Percentiles rank a stretch among this genome's conserved stretches.
These are phyloP conservation scores for Phaeotremella fagi DNA, from an alignment of 768 basidiomycete genomes.

Conservation along the genomic window DNA sequence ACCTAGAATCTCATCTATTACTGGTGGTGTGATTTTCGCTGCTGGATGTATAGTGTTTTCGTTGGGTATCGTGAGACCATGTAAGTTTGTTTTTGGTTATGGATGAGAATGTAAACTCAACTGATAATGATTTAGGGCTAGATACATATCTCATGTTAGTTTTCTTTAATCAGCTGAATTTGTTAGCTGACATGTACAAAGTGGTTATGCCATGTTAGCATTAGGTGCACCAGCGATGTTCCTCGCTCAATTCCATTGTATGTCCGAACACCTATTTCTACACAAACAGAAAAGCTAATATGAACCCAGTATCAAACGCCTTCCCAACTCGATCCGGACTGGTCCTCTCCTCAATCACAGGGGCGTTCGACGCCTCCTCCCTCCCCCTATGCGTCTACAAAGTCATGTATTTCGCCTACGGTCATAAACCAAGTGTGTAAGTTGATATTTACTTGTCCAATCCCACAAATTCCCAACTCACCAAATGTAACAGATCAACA, in stretches of 20 bases:
- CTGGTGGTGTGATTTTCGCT: conserved; percentile 44
- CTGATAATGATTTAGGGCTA: conserved; percentile 22
- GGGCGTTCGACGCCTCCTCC: conserved; percentile 50
- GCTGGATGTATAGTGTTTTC: conserved; percentile 47
- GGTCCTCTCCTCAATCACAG: conserved; percentile 49
- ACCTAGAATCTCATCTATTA: conserved; percentile 42
- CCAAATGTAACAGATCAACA: conserved; percentile 31
- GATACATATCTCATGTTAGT: conserved; percentile 44
- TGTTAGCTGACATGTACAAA: conserved; percentile 3
- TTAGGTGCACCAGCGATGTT: conserved; percentile 50
- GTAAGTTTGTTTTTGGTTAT: conserved; percentile 16
- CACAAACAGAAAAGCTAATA: background rate
- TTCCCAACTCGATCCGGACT: conserved; percentile 49
- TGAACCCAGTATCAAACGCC: conserved; percentile 48
- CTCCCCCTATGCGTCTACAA: conserved; percentile 47
- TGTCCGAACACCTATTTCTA: background rate
- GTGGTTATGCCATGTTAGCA: conserved; percentile 48
- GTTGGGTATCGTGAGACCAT: conserved; percentile 22
- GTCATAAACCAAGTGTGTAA: conserved; percentile 22
- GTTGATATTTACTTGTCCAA: no score
- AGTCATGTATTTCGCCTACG: conserved; percentile 28
- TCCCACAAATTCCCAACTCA: no score
- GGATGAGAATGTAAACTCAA: background rate
- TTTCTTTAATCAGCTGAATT: background rate
- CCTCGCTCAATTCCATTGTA: conserved; percentile 49